Base-by-base conservation (phyloP, 2,329 filamentous ascomycete genomes). In the Rhynchosporium secalis region DNA sequence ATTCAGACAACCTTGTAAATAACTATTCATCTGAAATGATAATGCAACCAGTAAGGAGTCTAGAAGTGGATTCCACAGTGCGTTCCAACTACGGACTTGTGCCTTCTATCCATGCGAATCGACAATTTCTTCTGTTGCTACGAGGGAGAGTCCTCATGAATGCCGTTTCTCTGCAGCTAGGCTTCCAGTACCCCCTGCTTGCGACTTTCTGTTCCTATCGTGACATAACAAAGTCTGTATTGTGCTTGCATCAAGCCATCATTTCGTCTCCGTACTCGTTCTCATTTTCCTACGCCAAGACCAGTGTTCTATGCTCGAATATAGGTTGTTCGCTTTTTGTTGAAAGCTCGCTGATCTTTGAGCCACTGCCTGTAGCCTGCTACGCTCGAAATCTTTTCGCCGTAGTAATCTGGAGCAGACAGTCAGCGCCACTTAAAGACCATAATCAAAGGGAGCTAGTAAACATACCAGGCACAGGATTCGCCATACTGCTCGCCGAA, bases 291-390 rank as follows among this genome's bases (percentile, higher is more conserved):
- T 13, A 12, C 6, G 4, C 13, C 31, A 49, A 20, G 31, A 43
- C 31, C 31, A 20, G 13, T 26, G 38, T 33, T 38, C 51, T 58
- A 65, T 31, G 64, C 62, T n/a, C 61, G 61, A 51, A 73, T 66
- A 55, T 72, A 74, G 38, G 71, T 73, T 49, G 72, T 68, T 62
- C 73, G 69, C 85, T 96, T 96, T 81, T 92, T 92, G 80, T 96
- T 96, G 79, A 96, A 99, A 9, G 93, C 94, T 66, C 94, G 84
- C 81, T 98, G 95, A 74, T 99, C 95, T 82, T 96, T 98, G 72
- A 99, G 79, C 95, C 95, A 99, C 76, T 92, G 88, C 72, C 95
- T 83, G 76, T 98, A 99, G 52, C 91, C 93, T 59, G 87, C 83
- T 28, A 98, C 92, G 72, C 92, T 96, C 57, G 90, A 91, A 71